Conservation (phyloP, 2,329 filamentous ascomycete species). For the Grosmannia serpens region DNA sequence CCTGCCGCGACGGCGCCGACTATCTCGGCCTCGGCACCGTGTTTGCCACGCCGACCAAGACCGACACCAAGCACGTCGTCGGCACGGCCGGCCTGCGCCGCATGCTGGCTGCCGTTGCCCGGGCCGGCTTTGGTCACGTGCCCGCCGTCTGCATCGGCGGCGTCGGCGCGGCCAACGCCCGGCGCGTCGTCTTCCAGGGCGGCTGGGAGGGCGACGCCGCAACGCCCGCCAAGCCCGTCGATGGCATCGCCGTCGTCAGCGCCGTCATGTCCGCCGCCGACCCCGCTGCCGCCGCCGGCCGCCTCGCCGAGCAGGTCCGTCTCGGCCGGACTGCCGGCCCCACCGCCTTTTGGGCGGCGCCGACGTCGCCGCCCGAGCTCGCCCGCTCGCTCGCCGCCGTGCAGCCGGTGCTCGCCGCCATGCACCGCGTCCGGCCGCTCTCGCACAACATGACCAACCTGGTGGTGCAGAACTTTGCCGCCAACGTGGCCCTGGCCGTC, state of each 20-base stretch:
- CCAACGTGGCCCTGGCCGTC: constrained; percentile 75
- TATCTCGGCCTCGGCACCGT: constrained; percentile 89
- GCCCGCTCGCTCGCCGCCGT: neutral
- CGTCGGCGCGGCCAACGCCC: constrained; percentile 65
- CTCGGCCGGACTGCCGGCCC: constrained; percentile 3
- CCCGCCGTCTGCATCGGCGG: constrained; percentile 80
- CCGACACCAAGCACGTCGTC: constrained; percentile 66
- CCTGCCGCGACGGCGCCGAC: constrained; percentile 66
- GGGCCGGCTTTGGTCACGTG: constrained; percentile 30
- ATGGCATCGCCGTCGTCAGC: constrained; percentile 81
- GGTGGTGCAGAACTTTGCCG: constrained; percentile 90
- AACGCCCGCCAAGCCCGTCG: constrained; percentile 42
- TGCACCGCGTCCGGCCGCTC: constrained; percentile 56
- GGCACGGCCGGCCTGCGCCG: constrained; percentile 58
- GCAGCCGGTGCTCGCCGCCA: constrained; percentile 40
- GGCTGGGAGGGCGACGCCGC: constrained; percentile 6
- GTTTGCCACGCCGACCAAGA: constrained; percentile 64
- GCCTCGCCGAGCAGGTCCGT: constrained; percentile 46
- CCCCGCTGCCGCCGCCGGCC: constrained; percentile 49
- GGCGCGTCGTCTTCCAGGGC: constrained; percentile 64
- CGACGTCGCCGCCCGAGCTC: neutral
- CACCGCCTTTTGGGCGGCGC: constrained; percentile 3
- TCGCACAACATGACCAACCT: constrained; percentile 97
- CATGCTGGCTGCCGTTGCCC: constrained; percentile 51
- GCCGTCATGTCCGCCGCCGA: constrained; percentile 68